phyloP scores from a whole-genome alignment of 176 grass and related monocot species.

The bread wheat (Triticum aestivum) region DNA sequence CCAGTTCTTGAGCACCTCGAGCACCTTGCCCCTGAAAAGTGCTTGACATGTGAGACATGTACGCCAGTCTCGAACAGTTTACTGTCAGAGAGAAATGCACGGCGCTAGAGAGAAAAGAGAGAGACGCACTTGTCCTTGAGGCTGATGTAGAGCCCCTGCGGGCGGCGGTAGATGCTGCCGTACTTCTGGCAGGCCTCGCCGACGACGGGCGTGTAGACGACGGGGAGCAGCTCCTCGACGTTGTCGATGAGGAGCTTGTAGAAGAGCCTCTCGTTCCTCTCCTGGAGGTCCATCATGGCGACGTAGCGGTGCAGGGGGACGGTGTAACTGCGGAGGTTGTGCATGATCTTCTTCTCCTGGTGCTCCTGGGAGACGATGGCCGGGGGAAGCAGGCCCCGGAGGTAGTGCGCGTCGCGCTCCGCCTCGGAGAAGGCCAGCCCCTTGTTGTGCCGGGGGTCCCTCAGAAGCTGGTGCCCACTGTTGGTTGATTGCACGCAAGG shows the following conservation, averaged over 20 bases:
- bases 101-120: neutral
- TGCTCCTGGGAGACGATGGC: conserved; percentile 66
- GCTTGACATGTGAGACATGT: neutral
- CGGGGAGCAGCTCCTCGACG: conserved; percentile 93
- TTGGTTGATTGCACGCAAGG: neutral
- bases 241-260: conserved; percentile 96
- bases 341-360: conserved; percentile 90
- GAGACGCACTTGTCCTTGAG: conserved; percentile 84
- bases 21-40: conserved; percentile 75
- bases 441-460: conserved; percentile 90
- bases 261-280: conserved; percentile 86
- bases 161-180: conserved; percentile 73
- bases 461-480: conserved; percentile 69
- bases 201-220: conserved; percentile 91
- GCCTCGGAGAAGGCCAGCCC: conserved; percentile 74
- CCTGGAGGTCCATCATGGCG: conserved; percentile 99
- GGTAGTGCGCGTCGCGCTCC: conserved; percentile 97
- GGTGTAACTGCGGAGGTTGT: conserved; percentile 78
- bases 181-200: conserved; percentile 99
- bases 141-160: conserved; percentile 91
- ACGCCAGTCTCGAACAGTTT: neutral
- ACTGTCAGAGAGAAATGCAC: neutral
- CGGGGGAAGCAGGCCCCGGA: conserved; percentile 80
- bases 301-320: conserved; percentile 88
- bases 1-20: conserved; percentile 98